phyloP scores from a whole-genome alignment of 2,329 filamentous ascomycete genomes.

The Orbilia oligospora region DNA sequence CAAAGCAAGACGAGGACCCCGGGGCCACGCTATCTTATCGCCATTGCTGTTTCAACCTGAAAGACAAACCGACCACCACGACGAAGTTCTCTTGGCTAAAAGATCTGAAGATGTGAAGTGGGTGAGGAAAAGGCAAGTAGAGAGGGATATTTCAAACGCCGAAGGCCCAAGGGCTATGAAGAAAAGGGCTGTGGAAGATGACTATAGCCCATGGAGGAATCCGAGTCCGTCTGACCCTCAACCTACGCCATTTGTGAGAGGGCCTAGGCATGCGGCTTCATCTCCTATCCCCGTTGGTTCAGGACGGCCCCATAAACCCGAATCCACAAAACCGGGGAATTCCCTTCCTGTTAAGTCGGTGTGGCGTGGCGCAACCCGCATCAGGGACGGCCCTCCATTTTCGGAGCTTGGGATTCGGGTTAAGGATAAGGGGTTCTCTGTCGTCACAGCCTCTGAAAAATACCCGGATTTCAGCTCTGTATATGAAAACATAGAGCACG shows the following conservation, averaged over 20 bases:
- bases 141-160: neutral
- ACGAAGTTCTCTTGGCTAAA: neutral
- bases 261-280: neutral
- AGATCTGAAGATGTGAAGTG: neutral
- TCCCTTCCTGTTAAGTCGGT: constrained; percentile 6
- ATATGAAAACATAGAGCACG: constrained; percentile 18
- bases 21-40: constrained; percentile 20
- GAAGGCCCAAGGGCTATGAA: neutral
- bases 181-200: neutral
- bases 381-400: too few species aligned
- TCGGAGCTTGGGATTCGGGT: neutral
- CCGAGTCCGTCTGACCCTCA: constrained; percentile 18
- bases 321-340: neutral
- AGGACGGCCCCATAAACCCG: neutral
- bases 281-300: neutral
- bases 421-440: neutral
- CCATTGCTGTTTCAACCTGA: neutral
- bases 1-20: neutral
- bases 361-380: neutral
- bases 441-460: neutral
- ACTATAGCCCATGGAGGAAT: neutral
- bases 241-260: constrained; percentile 13
- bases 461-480: neutral
- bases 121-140: neutral
- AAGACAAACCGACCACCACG: neutral